phyloP scores from a whole-genome alignment of 169 alveolate species.

The Eimeria brunetti region DNA sequence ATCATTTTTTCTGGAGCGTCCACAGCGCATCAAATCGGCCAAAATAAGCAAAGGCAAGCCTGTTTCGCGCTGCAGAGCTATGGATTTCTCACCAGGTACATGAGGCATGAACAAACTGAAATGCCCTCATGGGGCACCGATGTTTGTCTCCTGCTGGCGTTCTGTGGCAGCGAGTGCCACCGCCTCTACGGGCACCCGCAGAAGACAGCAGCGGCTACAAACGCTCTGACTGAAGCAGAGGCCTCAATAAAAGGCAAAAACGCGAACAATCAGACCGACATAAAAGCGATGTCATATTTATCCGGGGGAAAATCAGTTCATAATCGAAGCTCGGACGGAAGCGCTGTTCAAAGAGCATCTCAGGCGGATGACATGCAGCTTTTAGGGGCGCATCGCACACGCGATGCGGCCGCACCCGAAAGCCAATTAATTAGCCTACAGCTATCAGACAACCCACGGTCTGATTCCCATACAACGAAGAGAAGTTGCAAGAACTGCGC shows the following conservation, averaged over 20 bases:
- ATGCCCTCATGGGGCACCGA: constrained; percentile 7
- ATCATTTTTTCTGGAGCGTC: background rate
- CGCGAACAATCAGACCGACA: background rate
- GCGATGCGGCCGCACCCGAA: background rate
- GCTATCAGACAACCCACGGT: background rate
- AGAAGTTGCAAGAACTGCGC: background rate
- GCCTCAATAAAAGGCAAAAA: background rate
- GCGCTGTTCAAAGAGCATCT: background rate
- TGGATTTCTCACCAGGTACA: constrained; percentile 67
- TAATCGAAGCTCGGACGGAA: background rate
- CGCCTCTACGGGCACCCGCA: constrained; percentile 73
- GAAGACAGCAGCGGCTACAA: constrained; percentile 56
- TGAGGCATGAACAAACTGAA: constrained; percentile 23
- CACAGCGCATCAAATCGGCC: background rate
- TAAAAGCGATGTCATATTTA: background rate
- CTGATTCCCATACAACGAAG: background rate
- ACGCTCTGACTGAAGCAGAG: constrained; percentile 56
- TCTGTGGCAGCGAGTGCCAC: constrained; percentile 69
- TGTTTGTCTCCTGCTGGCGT: constrained; percentile 45
- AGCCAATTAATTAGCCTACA: background rate
- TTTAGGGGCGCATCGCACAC: background rate
- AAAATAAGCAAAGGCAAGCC: constrained; percentile 44
- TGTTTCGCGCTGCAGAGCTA: constrained; percentile 62
- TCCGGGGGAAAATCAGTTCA: background rate
- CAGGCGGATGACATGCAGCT: background rate